Evolutionary conservation across 2,329 filamentous ascomycete species (phyloP), one percentile per base, ranked within the genome.

Genomic region (Apiospora kogelbergensis): DNA sequence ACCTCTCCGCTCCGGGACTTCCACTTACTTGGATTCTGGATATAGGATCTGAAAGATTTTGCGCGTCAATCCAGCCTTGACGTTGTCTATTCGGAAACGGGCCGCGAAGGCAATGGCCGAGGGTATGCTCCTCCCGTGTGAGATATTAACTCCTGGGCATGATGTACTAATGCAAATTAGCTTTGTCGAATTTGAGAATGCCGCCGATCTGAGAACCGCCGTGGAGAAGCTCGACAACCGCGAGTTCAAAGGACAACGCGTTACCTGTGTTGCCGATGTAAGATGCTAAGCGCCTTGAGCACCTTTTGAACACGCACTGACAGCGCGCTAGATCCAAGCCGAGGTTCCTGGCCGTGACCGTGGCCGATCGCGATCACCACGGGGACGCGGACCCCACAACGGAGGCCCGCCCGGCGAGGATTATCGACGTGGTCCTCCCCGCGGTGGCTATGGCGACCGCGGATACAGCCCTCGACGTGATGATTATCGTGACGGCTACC

Each of bases 41-140:
- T 91, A 84, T 94, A 99, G 96, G 96, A 99, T 83, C 90, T 99
- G 68, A 99, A 99, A 93, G 96, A 99, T 82, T 99, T 99, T 84
- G 96, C 96, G 72, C 94, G 96, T 80, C 93, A 97, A 82, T 97
- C 95, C 81, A 94, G 94, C 82, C 89, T 97, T 82, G 96, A 98
- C 81, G 96, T 99, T 74, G 96, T 99, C 78, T 99, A 97, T 81
- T 98, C 95, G 73, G 96, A 99, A 84, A 97, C 97, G 71, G 92
- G 91, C 76, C 94, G 95, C 77, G 95, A 97, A 80, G 92, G 92
- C 74, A 94, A 97, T 80, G 94, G 94, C 74, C 93, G 93, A 89
- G 95, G 95, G 94, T 97, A 83, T 83, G 92, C 86, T 26, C 17
- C 45, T 26, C 33, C 45, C 33, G 13, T 26, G 6, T 26, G 3